Base-by-base conservation (phyloP, 108 stramenopile species). In the Skeletonema menzelii region DNA sequence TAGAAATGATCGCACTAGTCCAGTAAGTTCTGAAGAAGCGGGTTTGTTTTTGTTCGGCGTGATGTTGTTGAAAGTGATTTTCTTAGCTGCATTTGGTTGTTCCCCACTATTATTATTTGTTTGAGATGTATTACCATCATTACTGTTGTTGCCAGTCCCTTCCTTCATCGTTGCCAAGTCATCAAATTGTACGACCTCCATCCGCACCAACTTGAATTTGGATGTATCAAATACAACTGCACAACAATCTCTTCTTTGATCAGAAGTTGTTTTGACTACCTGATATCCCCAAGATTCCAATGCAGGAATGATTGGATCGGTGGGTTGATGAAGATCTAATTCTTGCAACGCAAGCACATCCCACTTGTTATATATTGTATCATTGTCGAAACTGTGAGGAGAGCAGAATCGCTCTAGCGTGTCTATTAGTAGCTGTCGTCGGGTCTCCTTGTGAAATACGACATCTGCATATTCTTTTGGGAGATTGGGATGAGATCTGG, bases 331-430 rank as follows among this genome's bases (percentile, higher is more conserved):
- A 6, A 80, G 56, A 57, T 95, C 94, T 10, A 95, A 77, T 75
- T 95, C 94, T 80, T 95, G 94, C 38, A 95, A 60, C 22, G 85
- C 87, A 12, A 91, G 26, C 2, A 92, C 56, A 44, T 95, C 89
- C 38, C 84, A 76, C 62, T 77, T 78, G 32, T 53, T 30, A 2
- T 59, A 11, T 37, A 62, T 28, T 4, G 24, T 56, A 19, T 38
- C 71, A 40, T 58, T 11, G 17, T 47, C 70, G 46, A 58, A 40
- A 10, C 53, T 53, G n/a, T 19, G 7, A 15, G 78, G 79, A 56
- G 61, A 38, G 62, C 76, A 81, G 65, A 76, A 75, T 66, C 72
- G 35, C 28, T 61, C 26, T 1, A 91, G 62, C 3, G 83, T 87
- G 35, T 86, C 73, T 26, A 77, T 42, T 6, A 92, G 68, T 67